These are phyloP conservation scores for Boechera stricta DNA, from an alignment of 345 rosid genomes.

Conservation along the genomic window DNA sequence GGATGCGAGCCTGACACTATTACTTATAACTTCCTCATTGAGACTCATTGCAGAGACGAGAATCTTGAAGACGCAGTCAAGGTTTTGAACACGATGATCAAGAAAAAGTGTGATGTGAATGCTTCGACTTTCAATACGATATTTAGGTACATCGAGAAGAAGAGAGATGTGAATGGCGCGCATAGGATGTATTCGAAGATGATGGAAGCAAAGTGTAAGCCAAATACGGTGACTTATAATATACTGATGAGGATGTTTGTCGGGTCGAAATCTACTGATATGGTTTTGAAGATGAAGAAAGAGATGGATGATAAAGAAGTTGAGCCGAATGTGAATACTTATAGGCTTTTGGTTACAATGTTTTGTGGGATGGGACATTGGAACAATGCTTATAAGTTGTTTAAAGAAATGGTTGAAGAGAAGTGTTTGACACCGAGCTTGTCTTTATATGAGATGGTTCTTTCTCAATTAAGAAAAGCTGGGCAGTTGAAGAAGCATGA, in stretches of 20 bases:
- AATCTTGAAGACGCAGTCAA: slow-evolving; percentile 70
- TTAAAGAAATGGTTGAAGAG: slow-evolving; percentile 85
- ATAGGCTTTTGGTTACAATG: slow-evolving; percentile 75
- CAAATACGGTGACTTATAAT: slow-evolving; percentile 77
- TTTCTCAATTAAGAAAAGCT: slow-evolving; percentile 73
- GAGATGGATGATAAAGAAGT: slow-evolving; percentile 85
- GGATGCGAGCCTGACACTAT: slow-evolving; percentile 68
- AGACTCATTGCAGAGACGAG: slow-evolving; percentile 74
- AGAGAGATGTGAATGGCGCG: slow-evolving; percentile 79
- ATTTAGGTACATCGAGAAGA: slow-evolving; percentile 71
- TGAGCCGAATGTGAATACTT: slow-evolving; percentile 91
- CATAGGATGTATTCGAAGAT: slow-evolving; percentile 76
- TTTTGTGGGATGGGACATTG: slow-evolving; percentile 96
- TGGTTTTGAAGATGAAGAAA: slow-evolving; percentile 91
- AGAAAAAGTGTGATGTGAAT: slow-evolving; percentile 67
- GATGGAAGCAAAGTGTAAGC: slow-evolving; percentile 67
- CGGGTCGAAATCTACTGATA: slow-evolving; percentile 70
- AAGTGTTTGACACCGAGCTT: slow-evolving; percentile 76
- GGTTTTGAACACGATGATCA: slow-evolving; percentile 68
- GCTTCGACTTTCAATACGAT: slow-evolving; percentile 77
- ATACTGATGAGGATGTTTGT: slow-evolving; percentile 82
- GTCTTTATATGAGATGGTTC: slow-evolving; percentile 71
- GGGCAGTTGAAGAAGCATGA: slow-evolving; percentile 93
- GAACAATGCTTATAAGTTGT: slow-evolving; percentile 86
- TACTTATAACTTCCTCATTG: slow-evolving; percentile 76